Evolutionary conservation across 2,329 filamentous ascomycete genomes (phyloP).

Genomic region (Colletotrichum lupini): DNA sequence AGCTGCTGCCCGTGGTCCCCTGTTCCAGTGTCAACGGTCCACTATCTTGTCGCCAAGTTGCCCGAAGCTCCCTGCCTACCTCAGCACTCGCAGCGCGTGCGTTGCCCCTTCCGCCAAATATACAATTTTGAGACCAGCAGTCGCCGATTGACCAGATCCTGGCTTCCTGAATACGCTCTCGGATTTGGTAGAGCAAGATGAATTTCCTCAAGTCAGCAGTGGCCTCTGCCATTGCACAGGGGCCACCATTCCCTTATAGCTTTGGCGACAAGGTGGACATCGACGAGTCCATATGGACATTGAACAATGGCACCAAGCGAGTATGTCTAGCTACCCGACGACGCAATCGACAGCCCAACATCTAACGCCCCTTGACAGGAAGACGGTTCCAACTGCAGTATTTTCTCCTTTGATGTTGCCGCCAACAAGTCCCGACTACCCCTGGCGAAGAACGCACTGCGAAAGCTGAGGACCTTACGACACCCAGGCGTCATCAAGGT

Average conservation of each 20-base stretch:
- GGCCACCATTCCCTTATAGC: conserved; percentile 89
- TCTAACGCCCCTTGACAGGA: conserved; percentile 67
- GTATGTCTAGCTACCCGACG: conserved; percentile 58
- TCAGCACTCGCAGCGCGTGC: conserved; percentile 25
- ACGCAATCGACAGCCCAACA: background rate
- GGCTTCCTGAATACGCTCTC: background rate
- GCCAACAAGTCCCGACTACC: conserved; percentile 84
- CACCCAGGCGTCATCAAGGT: conserved; percentile 97
- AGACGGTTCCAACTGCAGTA: conserved; percentile 92
- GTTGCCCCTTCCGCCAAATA: conserved; percentile 22
- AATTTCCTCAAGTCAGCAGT: conserved; percentile 98
- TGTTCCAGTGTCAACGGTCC: conserved; percentile 15
- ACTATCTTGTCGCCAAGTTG: conserved; percentile 34
- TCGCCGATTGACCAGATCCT: conserved; percentile 1
- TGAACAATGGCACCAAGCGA: conserved; percentile 93
- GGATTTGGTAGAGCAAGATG: conserved; percentile 63
- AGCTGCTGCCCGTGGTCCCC: conserved; percentile 11
- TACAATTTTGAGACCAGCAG: conserved; percentile 7
- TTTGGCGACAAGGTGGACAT: conserved; percentile 94
- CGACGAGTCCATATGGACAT: conserved; percentile 94
- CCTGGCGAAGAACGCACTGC: conserved; percentile 91
- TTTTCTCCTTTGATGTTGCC: conserved; percentile 93
- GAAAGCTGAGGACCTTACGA: conserved; percentile 91
- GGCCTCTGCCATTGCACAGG: conserved; percentile 95
- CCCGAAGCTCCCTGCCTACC: conserved; percentile 16